These are phyloP conservation scores for Biscogniauxia mediterranea DNA, from an alignment of 2,329 filamentous ascomycete species.

Conservation along the genomic window DNA sequence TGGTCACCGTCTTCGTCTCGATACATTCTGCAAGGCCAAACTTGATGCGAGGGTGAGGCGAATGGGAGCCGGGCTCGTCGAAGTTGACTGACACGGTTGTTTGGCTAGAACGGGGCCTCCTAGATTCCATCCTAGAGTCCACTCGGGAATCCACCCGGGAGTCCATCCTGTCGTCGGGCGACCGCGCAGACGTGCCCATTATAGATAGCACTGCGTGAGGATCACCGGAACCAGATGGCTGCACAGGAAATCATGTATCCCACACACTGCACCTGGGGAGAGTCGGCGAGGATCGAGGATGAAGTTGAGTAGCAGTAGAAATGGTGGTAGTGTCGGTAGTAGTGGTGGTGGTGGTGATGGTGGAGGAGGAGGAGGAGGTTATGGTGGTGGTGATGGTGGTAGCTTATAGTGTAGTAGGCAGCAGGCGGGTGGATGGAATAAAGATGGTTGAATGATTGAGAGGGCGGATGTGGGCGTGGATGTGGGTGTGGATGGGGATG, in stretches of 20 bases:
- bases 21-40: conserved; percentile 64
- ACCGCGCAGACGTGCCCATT: conserved; percentile 20
- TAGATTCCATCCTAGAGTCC: conserved; percentile 15
- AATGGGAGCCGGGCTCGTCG: conserved; percentile 38
- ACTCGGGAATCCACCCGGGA: not conserved
- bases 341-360: not conserved
- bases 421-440: not conserved
- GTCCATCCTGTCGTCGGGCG: conserved; percentile 22
- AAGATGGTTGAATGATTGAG: not conserved
- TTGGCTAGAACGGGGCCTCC: conserved; percentile 39
- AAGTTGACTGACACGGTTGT: conserved; percentile 48
- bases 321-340: not conserved
- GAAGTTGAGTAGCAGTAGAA: not conserved
- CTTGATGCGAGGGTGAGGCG: conserved; percentile 44
- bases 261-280: not conserved
- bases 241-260: conserved; percentile 14
- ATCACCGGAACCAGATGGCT: conserved; percentile 2
- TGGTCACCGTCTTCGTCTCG: conserved; percentile 75
- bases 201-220: not conserved
- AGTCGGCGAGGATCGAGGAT: not conserved
- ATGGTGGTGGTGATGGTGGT: not conserved
- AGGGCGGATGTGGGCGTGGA: not conserved
- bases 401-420: not conserved
- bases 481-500: not conserved
- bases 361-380: too few relatives aligned